Base-by-base conservation (phyloP, 768 basidiomycete species). In the Chlorophyllum brunneum region DNA sequence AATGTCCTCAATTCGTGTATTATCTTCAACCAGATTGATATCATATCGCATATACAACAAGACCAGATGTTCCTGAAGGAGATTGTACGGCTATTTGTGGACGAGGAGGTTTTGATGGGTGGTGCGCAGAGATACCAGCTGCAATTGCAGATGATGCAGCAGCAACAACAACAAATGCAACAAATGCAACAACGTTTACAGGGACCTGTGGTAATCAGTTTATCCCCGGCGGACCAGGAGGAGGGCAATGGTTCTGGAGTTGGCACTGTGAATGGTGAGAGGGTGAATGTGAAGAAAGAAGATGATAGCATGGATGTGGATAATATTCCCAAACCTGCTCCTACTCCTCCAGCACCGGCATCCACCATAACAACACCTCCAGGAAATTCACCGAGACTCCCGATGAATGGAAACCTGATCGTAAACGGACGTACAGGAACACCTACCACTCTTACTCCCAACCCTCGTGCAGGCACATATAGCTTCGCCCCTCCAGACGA, bases 1-100 rank as follows among this genome's bases (percentile, higher is more conserved):
- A 93, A 92, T 63, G 92, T 97, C 61, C 81, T 98, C 63, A 98
- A 94, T 69, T 94, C 92, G 1, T 91, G 91, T 70, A 93, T 99
- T 67, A 92, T 98, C 64, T 98, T 95, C 80, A 97, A 98, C 71
- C 95, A 99, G 67, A 93, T 95, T 61, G 97, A 99, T 69, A 98
- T 99, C 63, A 94, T 99, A 62, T 82, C 78, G 43, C 85, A 95
- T 63, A 80, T 98, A 29, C 89, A 93, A 64, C 79, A 77, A 52
- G 90, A 97, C 60, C 78, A 78, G 1, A 64, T 69, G 9, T 89
- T 98, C 65, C 73, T 98, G 30, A 75, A 77, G 29, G 87, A 93
- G 42, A 78, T 98, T 11, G 88, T 95, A 30, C 70, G 74, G 38
- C 67, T 89, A 34, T 90, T 91, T 65, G 82, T 88, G 45, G 82